Percentiles rank a stretch among this genome's conserved stretches.
Conservation (phyloP, 2,329 filamentous ascomycete genomes). For the Fusarium buxicola region DNA sequence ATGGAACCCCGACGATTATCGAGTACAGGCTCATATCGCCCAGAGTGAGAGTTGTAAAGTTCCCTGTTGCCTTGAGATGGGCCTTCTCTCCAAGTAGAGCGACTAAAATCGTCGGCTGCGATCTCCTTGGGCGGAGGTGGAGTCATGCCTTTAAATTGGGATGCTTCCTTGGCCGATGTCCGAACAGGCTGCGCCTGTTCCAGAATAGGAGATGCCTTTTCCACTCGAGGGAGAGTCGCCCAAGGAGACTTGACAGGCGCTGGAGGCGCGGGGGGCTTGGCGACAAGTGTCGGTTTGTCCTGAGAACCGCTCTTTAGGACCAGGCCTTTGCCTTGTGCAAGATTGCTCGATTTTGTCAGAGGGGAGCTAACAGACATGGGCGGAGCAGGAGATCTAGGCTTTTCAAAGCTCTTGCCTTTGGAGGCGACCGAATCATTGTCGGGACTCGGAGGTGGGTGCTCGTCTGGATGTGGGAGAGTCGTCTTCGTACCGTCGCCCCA, state of each 20-base stretch:
- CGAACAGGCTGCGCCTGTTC: constrained; percentile 64
- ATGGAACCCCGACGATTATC: constrained; percentile 77
- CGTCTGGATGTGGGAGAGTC: constrained; percentile 73
- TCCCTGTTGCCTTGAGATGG: constrained; percentile 74
- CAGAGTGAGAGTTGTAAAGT: constrained; percentile 94
- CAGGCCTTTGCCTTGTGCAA: constrained; percentile 69
- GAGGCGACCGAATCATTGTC: constrained; percentile 43
- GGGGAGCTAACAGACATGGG: constrained; percentile 52
- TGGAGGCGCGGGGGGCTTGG: constrained; percentile 75
- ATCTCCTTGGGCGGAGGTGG: constrained; percentile 77
- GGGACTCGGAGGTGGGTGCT: constrained; percentile 51
- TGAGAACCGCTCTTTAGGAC: constrained; percentile 72
- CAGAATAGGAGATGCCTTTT: constrained; percentile 78
- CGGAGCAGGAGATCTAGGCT: constrained; percentile 59
- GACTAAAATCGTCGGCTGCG: constrained; percentile 91
- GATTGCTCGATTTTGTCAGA: constrained; percentile 57
- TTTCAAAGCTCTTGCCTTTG: constrained; percentile 50
- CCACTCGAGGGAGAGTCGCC: constrained; percentile 86
- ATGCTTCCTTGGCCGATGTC: constrained; percentile 65
- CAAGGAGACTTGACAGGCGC: constrained; percentile 89
- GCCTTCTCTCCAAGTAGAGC: constrained; percentile 83
- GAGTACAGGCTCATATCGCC: constrained; percentile 87
- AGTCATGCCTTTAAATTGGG: constrained; percentile 65
- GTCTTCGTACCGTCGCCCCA: constrained; percentile 92
- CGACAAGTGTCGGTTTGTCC: constrained; percentile 78